Conservation (phyloP, 2,329 filamentous ascomycete genomes). For the Xylaria digitata region DNA sequence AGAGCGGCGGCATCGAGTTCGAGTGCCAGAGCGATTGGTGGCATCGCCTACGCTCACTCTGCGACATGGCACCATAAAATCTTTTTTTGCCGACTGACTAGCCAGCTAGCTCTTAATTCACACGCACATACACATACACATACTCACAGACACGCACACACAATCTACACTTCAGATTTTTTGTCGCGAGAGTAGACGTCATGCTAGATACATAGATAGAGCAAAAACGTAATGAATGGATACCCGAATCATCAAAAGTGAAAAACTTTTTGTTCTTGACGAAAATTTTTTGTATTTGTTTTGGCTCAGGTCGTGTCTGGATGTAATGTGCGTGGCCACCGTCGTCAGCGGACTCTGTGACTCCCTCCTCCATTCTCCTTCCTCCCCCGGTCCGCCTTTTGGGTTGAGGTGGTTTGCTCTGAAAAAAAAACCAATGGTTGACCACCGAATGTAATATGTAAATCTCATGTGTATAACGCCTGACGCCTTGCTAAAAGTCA, state of each 20-base stretch:
- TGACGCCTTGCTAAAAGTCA: constrained; percentile 54
- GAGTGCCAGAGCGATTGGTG: constrained; percentile 37
- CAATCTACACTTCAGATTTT: no score
- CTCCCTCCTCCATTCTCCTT: neutral
- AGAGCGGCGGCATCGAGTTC: constrained; percentile 30
- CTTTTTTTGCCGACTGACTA: neutral
- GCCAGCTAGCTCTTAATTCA: neutral
- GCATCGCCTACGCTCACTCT: constrained; percentile 35
- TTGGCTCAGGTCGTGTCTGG: constrained; percentile 23
- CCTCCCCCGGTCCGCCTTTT: constrained; percentile 9
- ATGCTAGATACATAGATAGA: constrained; percentile 6
- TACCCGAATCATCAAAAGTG: constrained; percentile 25
- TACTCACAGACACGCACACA: neutral
- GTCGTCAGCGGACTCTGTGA: constrained; percentile 2
- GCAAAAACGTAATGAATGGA: constrained; percentile 19
- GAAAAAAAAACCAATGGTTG: constrained; percentile 10
- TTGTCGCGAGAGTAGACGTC: no score
- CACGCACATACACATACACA: neutral
- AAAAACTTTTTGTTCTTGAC: constrained; percentile 3
- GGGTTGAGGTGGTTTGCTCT: constrained; percentile 3
- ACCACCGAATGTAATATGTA: constrained; percentile 36
- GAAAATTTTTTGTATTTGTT: constrained; percentile 33
- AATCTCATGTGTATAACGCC: constrained; percentile 44
- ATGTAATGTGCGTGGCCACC: constrained; percentile 11
- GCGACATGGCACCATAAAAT: constrained; percentile 33